Evolutionary conservation across 176 grass and related monocot genomes (phyloP), one percentile per base, ranked within the genome.

Genomic region (Poa annua): DNA sequence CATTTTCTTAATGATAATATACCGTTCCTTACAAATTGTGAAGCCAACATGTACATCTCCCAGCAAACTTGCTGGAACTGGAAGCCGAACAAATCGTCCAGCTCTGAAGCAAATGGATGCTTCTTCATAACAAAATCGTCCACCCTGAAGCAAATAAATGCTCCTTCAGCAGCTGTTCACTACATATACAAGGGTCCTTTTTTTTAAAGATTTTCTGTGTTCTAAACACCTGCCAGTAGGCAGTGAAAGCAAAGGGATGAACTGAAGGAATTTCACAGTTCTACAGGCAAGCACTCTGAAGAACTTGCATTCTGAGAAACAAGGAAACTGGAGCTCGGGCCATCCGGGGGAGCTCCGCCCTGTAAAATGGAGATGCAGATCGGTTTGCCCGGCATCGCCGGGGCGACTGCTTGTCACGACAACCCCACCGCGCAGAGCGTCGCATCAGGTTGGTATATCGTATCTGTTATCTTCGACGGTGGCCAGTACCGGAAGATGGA

Each of bases 401-500:
- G 69, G 19, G 11, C 3, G 20, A 59, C 49, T 29, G 7, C 7
- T 69, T 51, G 34, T 85, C 67, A 90, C 0, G 80, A 87, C 11
- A 66, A 55, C 67, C 81, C 74, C 0, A 26, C 75, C 6, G 20
- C 7, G 11, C 47, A 21, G 22, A 6, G 12, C 7, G 17, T 17
- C 26, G 75, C 80, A 4, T 44, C 69, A 14, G 59, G 69, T 7
- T 76, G 19, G 4, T 87, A 89, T 49, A 90, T 77, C 4, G 97
- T 96, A 29, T 99, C 91, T 60, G 79, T 79, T n/a, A 99, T 99
- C 85, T 86, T 99, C 3, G 97, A 92, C 16, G 97, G 91, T 0
- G 97, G 97, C 97, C 97, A 99, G 78, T 96, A 99, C 13, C 97
- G 93, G 19, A 99, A 81, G 36, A 99, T 45, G 11, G 97, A 96